These are phyloP conservation scores for Rachicladosporium sp. DNA, from an alignment of 2,329 filamentous ascomycete species.

Conservation along the genomic window DNA sequence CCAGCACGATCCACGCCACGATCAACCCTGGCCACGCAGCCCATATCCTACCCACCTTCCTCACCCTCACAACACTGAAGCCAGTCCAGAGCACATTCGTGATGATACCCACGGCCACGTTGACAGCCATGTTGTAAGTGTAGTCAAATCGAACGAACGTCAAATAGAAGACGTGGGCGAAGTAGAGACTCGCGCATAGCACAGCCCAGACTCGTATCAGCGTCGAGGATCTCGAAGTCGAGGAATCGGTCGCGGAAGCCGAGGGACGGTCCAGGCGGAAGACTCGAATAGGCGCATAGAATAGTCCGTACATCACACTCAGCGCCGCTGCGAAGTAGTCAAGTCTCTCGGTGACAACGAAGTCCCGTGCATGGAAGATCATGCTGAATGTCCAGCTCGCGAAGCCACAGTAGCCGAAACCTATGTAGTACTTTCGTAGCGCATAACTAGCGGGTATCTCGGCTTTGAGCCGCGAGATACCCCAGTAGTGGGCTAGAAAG, in stretches of 20 bases:
- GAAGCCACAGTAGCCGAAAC: constrained; percentile 69
- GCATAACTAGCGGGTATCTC: constrained; percentile 61
- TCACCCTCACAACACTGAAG: constrained; percentile 67
- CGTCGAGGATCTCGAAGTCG: constrained; percentile 18
- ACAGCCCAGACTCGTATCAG: constrained; percentile 63
- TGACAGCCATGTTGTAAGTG: constrained; percentile 94
- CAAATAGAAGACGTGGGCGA: constrained; percentile 68
- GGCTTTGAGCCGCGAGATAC: constrained; percentile 58
- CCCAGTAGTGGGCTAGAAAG: constrained; percentile 70
- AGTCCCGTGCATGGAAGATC: constrained; percentile 87
- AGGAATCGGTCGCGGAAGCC: constrained; percentile 8
- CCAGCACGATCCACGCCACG: constrained; percentile 80
- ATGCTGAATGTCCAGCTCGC: constrained; percentile 79
- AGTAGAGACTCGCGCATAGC: constrained; percentile 59
- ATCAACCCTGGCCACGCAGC: constrained; percentile 80
- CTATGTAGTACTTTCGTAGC: constrained; percentile 66
- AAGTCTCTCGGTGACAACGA: constrained; percentile 73
- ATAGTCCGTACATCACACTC: constrained; percentile 80
- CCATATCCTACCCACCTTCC: constrained; percentile 61
- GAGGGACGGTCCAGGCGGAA: constrained; percentile 61
- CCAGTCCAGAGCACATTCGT: constrained; percentile 77
- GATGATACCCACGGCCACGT: constrained; percentile 67
- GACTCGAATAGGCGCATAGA: constrained; percentile 69
- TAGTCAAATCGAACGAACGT: constrained; percentile 87
- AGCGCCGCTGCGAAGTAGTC: constrained; percentile 94